Base-by-base conservation (phyloP, 2,329 filamentous ascomycete genomes). In the Microsporum ferrugineum region DNA sequence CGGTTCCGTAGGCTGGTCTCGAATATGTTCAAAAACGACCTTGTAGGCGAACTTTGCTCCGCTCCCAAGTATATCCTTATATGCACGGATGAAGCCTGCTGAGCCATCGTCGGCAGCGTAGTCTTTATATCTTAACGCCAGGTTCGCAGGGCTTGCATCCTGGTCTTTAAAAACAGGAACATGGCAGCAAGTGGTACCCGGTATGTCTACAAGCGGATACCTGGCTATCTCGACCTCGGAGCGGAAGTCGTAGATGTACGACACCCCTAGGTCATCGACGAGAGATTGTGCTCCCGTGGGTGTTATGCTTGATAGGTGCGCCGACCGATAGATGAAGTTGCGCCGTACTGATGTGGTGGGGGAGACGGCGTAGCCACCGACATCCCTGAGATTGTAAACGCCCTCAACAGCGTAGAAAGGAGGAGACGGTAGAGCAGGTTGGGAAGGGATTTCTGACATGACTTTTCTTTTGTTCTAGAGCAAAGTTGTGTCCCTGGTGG, bases 181-280 rank as follows among this genome's bases (percentile, higher is more conserved):
- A 73, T 86, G 87, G 10, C 82, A 71, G 27, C 83, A 76, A 62
- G 76, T 70, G 59, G 83, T 77, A 27, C 80, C 79, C 5, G 78
- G 76, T 73, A 79, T 80, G 63, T 77, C 72, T 57, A 76, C 71
- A 2, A 79, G 71, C 2, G 76, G 73, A 63, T 61, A 71, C 63
- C 65, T 73, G 64, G 68, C 75, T 68, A 68, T 74, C 69, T 76
- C 74, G 17, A 77, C 74, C 17, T 73, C 72, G 31, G 83, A 86
- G 60, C 88, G 81, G 7, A 91, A 76, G 74, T 91, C 88, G 70
- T 85, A 91, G 58, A 88, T 80, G 64, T 80, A 77, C 29, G 76
- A 79, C 65, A 92, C 82, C n/a, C 81, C 80, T 59, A 89, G 75
- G 3, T 71, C 66, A 34, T 76, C 58, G 61, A 68, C 77, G 62